Evolutionary conservation across 192 early-diverging fungal genomes (phyloP).

Genomic region (Entomortierella chlamydospora): DNA sequence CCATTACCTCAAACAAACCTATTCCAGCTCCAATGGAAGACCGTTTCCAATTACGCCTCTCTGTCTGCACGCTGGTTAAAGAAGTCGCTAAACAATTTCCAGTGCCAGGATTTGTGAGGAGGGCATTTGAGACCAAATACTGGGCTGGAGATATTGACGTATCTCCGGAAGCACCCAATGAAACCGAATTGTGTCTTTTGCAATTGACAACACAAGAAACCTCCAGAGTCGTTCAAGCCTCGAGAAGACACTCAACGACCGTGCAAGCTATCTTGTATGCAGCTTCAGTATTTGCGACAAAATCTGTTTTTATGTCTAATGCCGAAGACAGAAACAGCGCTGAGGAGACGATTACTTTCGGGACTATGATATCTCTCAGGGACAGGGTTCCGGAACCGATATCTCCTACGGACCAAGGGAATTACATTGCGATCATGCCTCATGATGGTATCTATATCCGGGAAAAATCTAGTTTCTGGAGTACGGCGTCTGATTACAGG

Average conservation of each 20-base stretch:
- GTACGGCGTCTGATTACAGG: constrained; percentile 7
- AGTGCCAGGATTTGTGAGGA: constrained; percentile 18
- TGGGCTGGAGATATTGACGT: constrained; percentile 48
- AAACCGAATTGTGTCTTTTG: constrained; percentile 11
- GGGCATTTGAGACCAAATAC: constrained; percentile 24
- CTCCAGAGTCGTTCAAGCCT: not conserved
- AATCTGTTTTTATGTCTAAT: constrained; percentile 19
- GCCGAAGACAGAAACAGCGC: not conserved
- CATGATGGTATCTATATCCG: constrained; percentile 16
- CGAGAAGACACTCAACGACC: constrained; percentile 20
- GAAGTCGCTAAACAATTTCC: no score
- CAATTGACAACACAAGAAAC: constrained; percentile 16
- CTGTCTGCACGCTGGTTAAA: constrained; percentile 15
- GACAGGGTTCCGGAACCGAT: constrained; percentile 6
- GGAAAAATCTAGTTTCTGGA: constrained; percentile 21
- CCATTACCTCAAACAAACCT: constrained; percentile 1
- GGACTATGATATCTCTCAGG: constrained; percentile 32
- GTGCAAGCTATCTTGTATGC: constrained; percentile 30
- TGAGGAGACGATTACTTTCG: constrained; percentile 33
- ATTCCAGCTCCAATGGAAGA: constrained; percentile 30
- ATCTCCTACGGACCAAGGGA: constrained; percentile 16
- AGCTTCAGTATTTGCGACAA: constrained; percentile 35
- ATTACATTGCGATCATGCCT: constrained; percentile 28
- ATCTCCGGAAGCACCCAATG: constrained; percentile 18
- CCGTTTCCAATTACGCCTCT: constrained; percentile 27